Conservation (phyloP, 73 alveolate genomes). For the Symbiodinium natans region DNA sequence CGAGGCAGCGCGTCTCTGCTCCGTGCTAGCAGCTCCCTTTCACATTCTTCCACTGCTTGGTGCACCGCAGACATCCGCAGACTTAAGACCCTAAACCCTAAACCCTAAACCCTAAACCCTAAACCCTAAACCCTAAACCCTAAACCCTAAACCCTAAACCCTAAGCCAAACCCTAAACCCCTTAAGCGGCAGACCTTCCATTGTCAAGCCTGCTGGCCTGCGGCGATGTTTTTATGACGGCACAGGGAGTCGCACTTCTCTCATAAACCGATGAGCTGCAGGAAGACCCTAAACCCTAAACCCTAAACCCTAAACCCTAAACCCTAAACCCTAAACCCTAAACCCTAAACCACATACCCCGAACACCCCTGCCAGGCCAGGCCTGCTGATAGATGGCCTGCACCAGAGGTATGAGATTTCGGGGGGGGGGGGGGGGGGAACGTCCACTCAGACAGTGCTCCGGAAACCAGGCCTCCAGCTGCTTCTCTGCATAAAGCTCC, state of each 20-base stretch:
- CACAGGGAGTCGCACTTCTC: background rate
- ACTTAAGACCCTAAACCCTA: too few species aligned
- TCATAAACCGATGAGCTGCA: too few species aligned
- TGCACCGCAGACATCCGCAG: background rate
- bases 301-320: background rate
- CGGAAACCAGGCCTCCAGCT: constrained; percentile 28
- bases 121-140: too few species aligned
- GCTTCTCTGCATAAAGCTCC: constrained; percentile 70
- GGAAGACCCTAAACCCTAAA: too few species aligned
- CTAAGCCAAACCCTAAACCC: too few species aligned
- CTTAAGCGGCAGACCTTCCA: background rate
- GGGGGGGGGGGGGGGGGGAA: too few species aligned
- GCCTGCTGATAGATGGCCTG: constrained; percentile 49
- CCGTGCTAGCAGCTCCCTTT: too few species aligned
- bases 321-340: background rate
- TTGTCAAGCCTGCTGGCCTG: background rate
- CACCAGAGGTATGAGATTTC: background rate
- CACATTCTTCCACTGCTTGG: background rate
- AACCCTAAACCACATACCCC: background rate
- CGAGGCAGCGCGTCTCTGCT: background rate
- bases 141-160: too few species aligned
- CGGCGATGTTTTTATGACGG: background rate
- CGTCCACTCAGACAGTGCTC: too few species aligned
- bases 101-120: too few species aligned
- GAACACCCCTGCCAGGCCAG: too few species aligned